phyloP scores from a whole-genome alignment of 2,329 filamentous ascomycete species.

The Ophiostoma piceae region DNA sequence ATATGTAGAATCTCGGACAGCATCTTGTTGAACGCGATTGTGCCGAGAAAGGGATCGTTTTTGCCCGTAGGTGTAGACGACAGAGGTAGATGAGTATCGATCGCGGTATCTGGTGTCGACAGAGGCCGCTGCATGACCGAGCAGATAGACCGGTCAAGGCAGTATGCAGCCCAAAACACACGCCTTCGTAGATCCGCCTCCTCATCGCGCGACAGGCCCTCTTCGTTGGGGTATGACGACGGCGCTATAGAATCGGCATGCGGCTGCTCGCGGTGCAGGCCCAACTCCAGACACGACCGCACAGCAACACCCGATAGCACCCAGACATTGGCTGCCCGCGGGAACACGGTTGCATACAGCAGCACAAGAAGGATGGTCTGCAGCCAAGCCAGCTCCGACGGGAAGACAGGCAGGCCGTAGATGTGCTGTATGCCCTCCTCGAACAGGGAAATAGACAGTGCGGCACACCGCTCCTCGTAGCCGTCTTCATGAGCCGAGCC shows the following conservation, averaged over 20 bases:
- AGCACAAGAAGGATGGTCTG: constrained; percentile 26
- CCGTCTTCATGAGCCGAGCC: constrained; percentile 32
- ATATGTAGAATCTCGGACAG: constrained; percentile 26
- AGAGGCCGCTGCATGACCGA: constrained; percentile 25
- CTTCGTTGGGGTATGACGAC: not conserved
- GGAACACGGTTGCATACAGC: constrained; percentile 26
- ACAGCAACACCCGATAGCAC: constrained; percentile 27
- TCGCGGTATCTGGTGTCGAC: constrained; percentile 24
- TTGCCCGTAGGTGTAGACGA: not conserved
- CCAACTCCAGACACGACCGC: constrained; percentile 26
- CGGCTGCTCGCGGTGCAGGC: constrained; percentile 21
- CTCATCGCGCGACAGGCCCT: not conserved
- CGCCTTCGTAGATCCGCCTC: constrained; percentile 21
- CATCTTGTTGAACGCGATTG: constrained; percentile 21
- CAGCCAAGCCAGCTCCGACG: constrained; percentile 27
- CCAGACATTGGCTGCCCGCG: constrained; percentile 27
- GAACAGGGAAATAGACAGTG: constrained; percentile 33
- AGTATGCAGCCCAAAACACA: constrained; percentile 26
- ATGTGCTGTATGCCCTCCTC: constrained; percentile 35
- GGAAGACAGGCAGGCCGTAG: constrained; percentile 31
- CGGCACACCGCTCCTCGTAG: constrained; percentile 33
- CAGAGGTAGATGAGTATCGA: constrained; percentile 19
- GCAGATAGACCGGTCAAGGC: constrained; percentile 27
- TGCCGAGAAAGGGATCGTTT: constrained; percentile 21
- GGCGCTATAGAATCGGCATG: not conserved